Percentiles rank a stretch among this genome's conserved stretches.
These are phyloP conservation scores for Yamadazyma conglobata DNA, from an alignment of 1,139 yeast species.

Conservation along the genomic window DNA sequence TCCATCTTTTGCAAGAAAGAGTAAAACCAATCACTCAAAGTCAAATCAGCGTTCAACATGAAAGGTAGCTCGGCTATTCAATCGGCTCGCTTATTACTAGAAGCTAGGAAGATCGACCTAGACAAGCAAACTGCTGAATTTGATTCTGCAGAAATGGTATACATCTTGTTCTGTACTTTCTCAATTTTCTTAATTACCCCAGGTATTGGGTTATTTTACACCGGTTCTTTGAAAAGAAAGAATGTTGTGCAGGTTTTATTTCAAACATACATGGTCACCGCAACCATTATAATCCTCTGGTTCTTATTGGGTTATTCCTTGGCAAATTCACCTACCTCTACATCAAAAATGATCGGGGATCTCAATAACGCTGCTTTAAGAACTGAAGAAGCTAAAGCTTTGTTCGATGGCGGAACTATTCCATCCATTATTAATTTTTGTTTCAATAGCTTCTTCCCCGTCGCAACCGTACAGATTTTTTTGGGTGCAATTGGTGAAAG, in stretches of 20 bases:
- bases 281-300: slow-evolving; percentile 85
- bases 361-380: slow-evolving; percentile 74
- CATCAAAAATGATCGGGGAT: slow-evolving; percentile 72
- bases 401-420: slow-evolving; percentile 55
- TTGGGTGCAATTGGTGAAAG: slow-evolving; percentile 97
- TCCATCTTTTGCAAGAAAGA: too few relatives aligned
- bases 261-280: slow-evolving; percentile 86
- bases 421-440: slow-evolving; percentile 61
- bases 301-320: slow-evolving; percentile 95
- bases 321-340: slow-evolving; percentile 71
- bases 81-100: slow-evolving; percentile 7
- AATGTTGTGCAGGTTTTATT: slow-evolving; percentile 86
- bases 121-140: slow-evolving; percentile 25
- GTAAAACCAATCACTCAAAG: too few relatives aligned
- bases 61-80: slow-evolving; percentile 6
- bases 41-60: too few relatives aligned
- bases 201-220: slow-evolving; percentile 85
- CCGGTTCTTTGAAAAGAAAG: slow-evolving; percentile 86
- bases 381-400: slow-evolving; percentile 37
- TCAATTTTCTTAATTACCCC: slow-evolving; percentile 92
- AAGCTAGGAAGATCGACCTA: slow-evolving; percentile 5
- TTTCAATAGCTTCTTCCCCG: slow-evolving; percentile 88
- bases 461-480: slow-evolving; percentile 84
- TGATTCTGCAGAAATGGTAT: slow-evolving; percentile 76
- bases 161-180: slow-evolving; percentile 70